A percentile compares a stretch with the other conserved stretches of the same genome.
Evolutionary conservation across 768 basidiomycete species (phyloP).

Genomic region (Kwoniella shandongensis): DNA sequence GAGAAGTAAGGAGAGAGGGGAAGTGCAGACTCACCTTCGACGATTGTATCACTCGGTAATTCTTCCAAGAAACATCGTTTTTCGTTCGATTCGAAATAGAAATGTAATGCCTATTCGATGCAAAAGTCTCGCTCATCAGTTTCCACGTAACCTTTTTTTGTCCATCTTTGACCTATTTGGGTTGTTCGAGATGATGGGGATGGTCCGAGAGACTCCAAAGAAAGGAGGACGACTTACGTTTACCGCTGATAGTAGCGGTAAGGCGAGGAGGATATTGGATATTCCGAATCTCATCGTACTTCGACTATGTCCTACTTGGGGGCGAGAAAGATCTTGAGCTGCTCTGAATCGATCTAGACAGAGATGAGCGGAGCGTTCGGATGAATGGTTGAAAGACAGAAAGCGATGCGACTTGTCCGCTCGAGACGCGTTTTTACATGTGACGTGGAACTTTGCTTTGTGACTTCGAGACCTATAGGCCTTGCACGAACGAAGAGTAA

Average conservation of each 20-base stretch:
- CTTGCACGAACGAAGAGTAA: no score
- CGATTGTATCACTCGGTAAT: slow-evolving; percentile 88
- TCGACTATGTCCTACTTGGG: no score
- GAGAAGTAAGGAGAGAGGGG: not conserved
- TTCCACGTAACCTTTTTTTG: no score
- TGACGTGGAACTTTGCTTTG: no score
- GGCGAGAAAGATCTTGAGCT: no score
- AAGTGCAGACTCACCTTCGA: slow-evolving; percentile 66
- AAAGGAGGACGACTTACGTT: slow-evolving; percentile 18
- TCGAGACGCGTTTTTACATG: no score
- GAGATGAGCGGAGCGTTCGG: no score
- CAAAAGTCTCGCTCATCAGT: no score
- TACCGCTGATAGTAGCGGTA: slow-evolving; percentile 23
- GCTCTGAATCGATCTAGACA: no score
- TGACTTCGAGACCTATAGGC: no score
- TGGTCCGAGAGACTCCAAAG: not conserved
- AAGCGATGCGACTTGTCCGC: no score
- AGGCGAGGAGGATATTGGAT: slow-evolving; percentile 1
- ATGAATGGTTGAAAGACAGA: no score
- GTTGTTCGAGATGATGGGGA: not conserved
- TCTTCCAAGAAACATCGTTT: slow-evolving; percentile 96
- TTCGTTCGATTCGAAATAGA: slow-evolving; percentile 93
- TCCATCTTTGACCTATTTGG: not conserved
- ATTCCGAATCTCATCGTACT: not conserved
- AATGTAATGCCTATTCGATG: slow-evolving; percentile 69